phyloP scores from a whole-genome alignment of 805 yeast species.

The Starmerella cellae region DNA sequence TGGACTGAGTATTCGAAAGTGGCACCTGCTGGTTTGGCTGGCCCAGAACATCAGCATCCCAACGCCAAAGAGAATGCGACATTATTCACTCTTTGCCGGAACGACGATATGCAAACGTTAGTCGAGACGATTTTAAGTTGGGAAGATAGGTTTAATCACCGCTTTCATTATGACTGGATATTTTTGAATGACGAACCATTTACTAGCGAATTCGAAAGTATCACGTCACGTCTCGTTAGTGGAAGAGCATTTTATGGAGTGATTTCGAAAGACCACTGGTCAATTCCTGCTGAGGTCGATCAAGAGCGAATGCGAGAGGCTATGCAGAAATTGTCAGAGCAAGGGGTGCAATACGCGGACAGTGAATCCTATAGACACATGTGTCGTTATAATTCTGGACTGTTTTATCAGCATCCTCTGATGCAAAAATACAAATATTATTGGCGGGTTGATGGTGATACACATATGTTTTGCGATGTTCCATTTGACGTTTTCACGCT shows the following conservation, averaged over 20 bases:
- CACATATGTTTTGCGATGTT: conserved; percentile 77
- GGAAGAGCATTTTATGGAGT: conserved; percentile 61
- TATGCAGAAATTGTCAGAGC: conserved; percentile 68
- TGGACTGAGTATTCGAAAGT: background rate
- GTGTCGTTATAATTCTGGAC: conserved; percentile 85
- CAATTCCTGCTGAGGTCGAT: conserved; percentile 42
- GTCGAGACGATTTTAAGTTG: conserved; percentile 54
- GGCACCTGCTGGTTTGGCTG: background rate
- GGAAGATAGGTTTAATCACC: conserved; percentile 82
- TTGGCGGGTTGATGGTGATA: conserved; percentile 94
- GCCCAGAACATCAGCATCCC: background rate
- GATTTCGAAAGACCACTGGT: conserved; percentile 51
- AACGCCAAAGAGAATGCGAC: conserved; percentile 53
- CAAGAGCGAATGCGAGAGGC: conserved; percentile 39
- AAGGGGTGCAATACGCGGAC: conserved; percentile 70
- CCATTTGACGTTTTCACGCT: conserved; percentile 90
- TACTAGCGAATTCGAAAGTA: conserved; percentile 44
- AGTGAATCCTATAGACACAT: conserved; percentile 76
- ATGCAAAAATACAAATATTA: conserved; percentile 70
- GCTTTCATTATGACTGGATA: conserved; percentile 89
- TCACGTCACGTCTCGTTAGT: conserved; percentile 40
- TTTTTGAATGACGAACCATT: conserved; percentile 78
- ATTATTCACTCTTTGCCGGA: conserved; percentile 70
- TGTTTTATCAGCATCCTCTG: conserved; percentile 66
- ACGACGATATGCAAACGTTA: conserved; percentile 68